Conservation (phyloP, 1,139 yeast species). For the Sugiyamaella paludigena region DNA sequence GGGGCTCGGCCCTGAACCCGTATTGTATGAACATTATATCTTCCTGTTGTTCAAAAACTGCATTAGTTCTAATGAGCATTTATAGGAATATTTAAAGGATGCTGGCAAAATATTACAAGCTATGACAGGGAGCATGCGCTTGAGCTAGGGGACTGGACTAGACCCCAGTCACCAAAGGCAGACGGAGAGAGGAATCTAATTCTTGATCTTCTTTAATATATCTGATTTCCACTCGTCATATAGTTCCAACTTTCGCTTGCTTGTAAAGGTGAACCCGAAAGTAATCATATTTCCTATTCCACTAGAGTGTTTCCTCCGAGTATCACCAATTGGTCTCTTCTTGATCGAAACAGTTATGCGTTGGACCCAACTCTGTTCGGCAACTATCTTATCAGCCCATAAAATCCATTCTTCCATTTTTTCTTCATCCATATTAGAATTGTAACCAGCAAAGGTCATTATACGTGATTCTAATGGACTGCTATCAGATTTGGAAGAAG, state of each 20-base stretch:
- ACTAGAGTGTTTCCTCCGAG: slow-evolving; percentile 25
- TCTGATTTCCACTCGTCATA: slow-evolving; percentile 26
- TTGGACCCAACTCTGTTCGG: slow-evolving; percentile 39
- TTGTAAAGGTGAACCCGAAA: slow-evolving; percentile 24
- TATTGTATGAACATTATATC: too few relatives aligned
- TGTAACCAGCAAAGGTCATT: slow-evolving; percentile 7
- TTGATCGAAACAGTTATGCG: slow-evolving; percentile 29
- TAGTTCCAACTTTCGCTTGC: slow-evolving; percentile 20
- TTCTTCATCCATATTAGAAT: slow-evolving; percentile 11
- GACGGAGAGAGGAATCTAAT: too few relatives aligned
- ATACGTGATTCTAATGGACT: slow-evolving; percentile 9
- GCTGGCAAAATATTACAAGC: too few relatives aligned
- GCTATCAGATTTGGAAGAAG: not conserved
- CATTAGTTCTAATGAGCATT: too few relatives aligned
- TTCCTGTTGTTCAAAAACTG: too few relatives aligned
- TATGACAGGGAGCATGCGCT: too few relatives aligned
- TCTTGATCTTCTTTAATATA: slow-evolving; percentile 9
- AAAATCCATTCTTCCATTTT: slow-evolving; percentile 36
- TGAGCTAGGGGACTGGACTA: too few relatives aligned
- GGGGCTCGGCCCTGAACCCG: too few relatives aligned
- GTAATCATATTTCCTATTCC: slow-evolving; percentile 35
- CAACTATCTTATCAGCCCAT: slow-evolving; percentile 37
- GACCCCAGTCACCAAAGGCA: too few relatives aligned
- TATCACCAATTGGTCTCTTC: slow-evolving; percentile 23
- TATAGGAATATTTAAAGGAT: too few relatives aligned